Evolutionary conservation across 306 rosid genomes (phyloP).

Genomic region (Vigna unguiculata): DNA sequence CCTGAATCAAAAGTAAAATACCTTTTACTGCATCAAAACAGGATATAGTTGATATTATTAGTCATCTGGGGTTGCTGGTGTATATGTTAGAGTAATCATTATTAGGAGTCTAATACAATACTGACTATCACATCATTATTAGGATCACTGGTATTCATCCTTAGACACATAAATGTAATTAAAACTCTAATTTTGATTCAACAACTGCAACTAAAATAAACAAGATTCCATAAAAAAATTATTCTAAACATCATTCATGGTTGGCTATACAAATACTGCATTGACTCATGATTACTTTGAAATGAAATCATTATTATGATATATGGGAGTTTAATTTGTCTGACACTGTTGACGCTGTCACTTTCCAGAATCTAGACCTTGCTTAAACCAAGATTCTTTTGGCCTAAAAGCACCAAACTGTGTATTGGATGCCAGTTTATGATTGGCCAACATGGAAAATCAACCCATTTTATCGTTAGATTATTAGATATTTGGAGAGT

Average conservation of each 20-base stretch:
- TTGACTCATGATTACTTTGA: constrained; percentile 40
- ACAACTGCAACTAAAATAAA: not conserved
- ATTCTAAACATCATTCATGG: constrained; percentile 10
- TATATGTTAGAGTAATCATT: not conserved
- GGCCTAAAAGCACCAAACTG: constrained; percentile 39
- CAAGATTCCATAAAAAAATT: not conserved
- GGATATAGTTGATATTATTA: not conserved
- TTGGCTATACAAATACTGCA: constrained; percentile 43
- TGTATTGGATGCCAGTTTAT: constrained; percentile 20
- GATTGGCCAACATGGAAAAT: constrained; percentile 26
- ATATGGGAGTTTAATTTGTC: constrained; percentile 37
- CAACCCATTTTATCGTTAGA: not conserved
- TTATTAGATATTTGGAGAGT: constrained; percentile 12
- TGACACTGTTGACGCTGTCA: constrained; percentile 34
- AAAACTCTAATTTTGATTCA: not conserved
- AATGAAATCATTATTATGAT: constrained; percentile 18
- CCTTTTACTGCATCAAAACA: not conserved
- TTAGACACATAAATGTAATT: not conserved
- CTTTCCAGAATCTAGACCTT: constrained; percentile 43
- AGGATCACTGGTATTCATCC: not conserved
- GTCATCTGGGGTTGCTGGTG: not conserved
- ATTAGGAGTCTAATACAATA: not conserved
- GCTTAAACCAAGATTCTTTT: constrained; percentile 31
- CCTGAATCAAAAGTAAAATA: not conserved
- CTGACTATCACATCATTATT: not conserved